phyloP scores from a whole-genome alignment of 1,284 basidiomycete genomes.

The Ceratobasidium sp. region DNA sequence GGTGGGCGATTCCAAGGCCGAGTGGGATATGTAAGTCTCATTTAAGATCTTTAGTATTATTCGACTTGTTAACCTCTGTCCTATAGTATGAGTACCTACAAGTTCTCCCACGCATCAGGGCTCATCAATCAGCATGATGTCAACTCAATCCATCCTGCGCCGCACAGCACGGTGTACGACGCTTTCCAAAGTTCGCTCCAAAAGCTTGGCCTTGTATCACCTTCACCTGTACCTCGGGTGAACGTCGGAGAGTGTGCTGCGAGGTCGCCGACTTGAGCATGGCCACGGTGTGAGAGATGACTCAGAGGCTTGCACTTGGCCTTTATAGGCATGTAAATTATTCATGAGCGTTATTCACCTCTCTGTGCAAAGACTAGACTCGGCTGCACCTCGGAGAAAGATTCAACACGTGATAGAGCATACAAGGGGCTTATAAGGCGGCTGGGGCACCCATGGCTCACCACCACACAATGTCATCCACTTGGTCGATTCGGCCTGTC shows the following conservation, averaged over 20 bases:
- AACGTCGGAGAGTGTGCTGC: not conserved
- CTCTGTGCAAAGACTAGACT: not conserved
- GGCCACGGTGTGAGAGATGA: not conserved
- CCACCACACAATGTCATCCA: not conserved
- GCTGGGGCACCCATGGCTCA: not conserved
- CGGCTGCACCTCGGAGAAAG: slow-evolving; percentile 27
- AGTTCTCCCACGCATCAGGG: slow-evolving; percentile 68
- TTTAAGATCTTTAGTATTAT: slow-evolving; percentile 12
- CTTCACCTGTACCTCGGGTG: slow-evolving; percentile 12
- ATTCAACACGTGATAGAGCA: not conserved
- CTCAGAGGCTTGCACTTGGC: not conserved
- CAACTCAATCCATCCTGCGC: slow-evolving; percentile 74
- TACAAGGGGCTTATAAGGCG: not conserved
- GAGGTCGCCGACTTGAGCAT: not conserved
- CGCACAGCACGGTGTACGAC: slow-evolving; percentile 71
- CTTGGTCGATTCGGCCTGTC: slow-evolving; percentile 58
- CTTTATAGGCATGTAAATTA: slow-evolving; percentile 10
- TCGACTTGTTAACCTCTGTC: not conserved
- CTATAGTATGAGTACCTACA: slow-evolving; percentile 71
- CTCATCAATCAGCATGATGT: slow-evolving; percentile 67
- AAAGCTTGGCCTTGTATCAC: slow-evolving; percentile 22
- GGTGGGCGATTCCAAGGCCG: slow-evolving; percentile 62
- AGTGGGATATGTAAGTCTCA: slow-evolving; percentile 71
- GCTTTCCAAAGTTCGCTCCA: slow-evolving; percentile 51
- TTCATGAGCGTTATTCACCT: slow-evolving; percentile 35